phyloP scores from a whole-genome alignment of 208 protist species.

The Angomonas ambiguus region DNA sequence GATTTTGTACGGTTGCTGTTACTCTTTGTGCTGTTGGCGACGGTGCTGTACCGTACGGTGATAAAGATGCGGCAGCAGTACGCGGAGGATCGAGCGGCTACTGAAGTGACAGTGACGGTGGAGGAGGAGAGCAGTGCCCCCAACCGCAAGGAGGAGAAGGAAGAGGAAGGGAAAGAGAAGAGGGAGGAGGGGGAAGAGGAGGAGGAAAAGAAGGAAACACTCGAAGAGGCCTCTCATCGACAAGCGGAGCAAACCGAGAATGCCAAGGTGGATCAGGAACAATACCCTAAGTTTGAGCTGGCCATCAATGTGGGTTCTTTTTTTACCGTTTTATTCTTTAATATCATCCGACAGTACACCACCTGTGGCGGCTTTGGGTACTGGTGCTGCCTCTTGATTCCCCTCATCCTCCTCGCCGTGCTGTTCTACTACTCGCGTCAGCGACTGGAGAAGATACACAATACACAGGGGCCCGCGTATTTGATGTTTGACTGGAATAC shows the following conservation, averaged over 20 bases:
- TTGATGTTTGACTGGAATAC: constrained; percentile 62
- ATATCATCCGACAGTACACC: constrained; percentile 37
- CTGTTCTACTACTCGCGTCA: constrained; percentile 36
- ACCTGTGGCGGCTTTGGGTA: constrained; percentile 48
- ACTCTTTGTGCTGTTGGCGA: constrained; percentile 57
- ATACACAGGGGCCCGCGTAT: neutral
- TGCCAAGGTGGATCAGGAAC: constrained; percentile 22
- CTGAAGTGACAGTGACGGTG: constrained; percentile 17
- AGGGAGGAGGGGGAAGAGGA: neutral
- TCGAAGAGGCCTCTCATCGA: neutral
- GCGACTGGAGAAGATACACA: neutral
- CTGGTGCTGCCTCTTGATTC: constrained; percentile 39
- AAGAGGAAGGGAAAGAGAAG: neutral
- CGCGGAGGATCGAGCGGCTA: constrained; percentile 36
- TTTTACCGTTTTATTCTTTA: constrained; percentile 58
- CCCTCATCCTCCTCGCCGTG: constrained; percentile 24
- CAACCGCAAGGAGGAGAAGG: neutral
- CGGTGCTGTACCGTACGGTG: constrained; percentile 58
- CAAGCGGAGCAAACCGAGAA: neutral
- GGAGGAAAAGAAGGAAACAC: neutral
- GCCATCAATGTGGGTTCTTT: constrained; percentile 46
- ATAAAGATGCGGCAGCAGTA: constrained; percentile 62
- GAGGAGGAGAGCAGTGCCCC: constrained; percentile 17
- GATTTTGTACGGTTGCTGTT: constrained; percentile 73
- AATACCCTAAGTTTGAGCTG: constrained; percentile 59